Evolutionary conservation across 2,329 filamentous ascomycete genomes (phyloP), one percentile per base, ranked within the genome.

Genomic region (Apiospora pterosperma): DNA sequence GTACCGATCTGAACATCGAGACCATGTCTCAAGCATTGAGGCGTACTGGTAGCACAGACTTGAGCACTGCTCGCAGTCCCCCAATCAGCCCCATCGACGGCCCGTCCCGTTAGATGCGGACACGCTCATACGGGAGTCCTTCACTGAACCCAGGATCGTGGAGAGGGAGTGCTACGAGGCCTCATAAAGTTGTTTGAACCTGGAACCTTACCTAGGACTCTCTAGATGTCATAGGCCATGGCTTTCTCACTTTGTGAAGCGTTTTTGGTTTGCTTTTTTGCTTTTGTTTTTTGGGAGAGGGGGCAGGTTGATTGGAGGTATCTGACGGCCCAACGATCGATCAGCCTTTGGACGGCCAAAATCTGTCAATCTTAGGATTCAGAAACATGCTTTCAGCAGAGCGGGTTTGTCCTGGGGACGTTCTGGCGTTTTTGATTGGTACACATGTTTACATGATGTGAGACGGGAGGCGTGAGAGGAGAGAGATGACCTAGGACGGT

Each of bases 1-100:
- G 82, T 58, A 86, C 88, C 31, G 94, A 97, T 67, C 81, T 97
- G 66, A 93, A 91, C 65, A 91, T 97, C 69, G 93, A 97, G 82
- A 97, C 94, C 4, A 97, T 97, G 94, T 86, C 90, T 62, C 93
- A 97, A 78, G 94, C 93, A 19, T 81, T 97, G 73, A 85, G 92
- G 74, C 90, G 92, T 76, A 97, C 93, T 16, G 92, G 89, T 55
- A 97, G 93, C 77, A 88, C 91, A 21, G 95, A 97, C 75, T 79
- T 97, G 64, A 82, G 82, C 69, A 80, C 78, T 59, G 74, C 82
- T 59, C 80, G 84, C 66, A 89, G 87, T 76, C 78, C 81, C 62
- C 86, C 87, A 4, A 78, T 82, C 38, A 90, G 87, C 71, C 88
- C 88, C 1, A 79, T 86, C 36, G 85, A 87, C 58, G 77, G 74